Base-by-base conservation (phyloP, 129 eudicot genomes). In the Tagetes erecta region DNA sequence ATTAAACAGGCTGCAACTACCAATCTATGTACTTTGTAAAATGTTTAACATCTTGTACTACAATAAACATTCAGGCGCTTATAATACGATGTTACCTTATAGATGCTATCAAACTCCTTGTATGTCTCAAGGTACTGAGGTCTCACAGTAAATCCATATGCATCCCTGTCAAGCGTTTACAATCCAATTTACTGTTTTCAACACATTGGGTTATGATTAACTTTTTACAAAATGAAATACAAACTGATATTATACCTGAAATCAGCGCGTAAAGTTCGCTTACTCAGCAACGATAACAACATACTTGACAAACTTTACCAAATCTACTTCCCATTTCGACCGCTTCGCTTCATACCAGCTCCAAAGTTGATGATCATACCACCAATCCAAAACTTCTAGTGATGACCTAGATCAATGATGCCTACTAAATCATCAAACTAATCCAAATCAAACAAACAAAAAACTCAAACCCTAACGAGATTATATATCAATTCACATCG, bases 101-200 rank as follows among this genome's bases (percentile, higher is more conserved):
- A 92, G 64, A 94, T 91, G 59, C 31, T 30, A 63, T 85, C 84
- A 62, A 90, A 94, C 85, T 94, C 97, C 69, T 80, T 82, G 75
- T 74, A 94, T 42, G 91, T 76, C 58, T 94, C 92, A 70, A 85
- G 87, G 79, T 94, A 91, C 70, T 94, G 97, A 71, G 98, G 97
- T 79, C 97, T 90, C 83, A 94, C 89, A 80, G 89, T 87, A 83
- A 94, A 94, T 75, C 98, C 98, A 85, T 94, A 94, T 55, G 97
- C 84, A 85, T 94, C 97, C 94, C 97, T 92, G 91, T 59, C 12
- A 60, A 72, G 27, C 27, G 27, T 20, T 20, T 35, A 60, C 72
- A 67, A 40, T 76, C 20, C 80, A 67, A 50, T 76, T 37, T 66
- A 59, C 68, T 12, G 36, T 12, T 31, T 5, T 38, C 8, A 4